Conservation (phyloP, 1,284 basidiomycete species). For the Tranzscheliella williamsii region DNA sequence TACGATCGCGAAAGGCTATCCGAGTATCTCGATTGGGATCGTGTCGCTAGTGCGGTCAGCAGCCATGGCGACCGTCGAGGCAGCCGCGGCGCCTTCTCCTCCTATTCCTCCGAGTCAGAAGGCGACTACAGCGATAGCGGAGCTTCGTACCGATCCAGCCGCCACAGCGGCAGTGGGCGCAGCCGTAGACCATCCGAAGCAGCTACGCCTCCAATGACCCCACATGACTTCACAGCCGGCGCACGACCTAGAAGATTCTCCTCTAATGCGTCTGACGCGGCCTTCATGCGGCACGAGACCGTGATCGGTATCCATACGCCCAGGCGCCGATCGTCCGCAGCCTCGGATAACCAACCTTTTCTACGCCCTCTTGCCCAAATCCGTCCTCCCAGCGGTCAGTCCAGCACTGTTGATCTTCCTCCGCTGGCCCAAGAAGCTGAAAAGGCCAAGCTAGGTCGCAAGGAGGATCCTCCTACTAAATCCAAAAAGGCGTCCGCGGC, state of each 20-base stretch:
- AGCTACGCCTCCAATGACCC: slow-evolving; percentile 25
- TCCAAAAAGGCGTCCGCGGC: slow-evolving; percentile 12
- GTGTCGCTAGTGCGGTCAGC: slow-evolving; percentile 38
- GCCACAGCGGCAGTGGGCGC: slow-evolving; percentile 21
- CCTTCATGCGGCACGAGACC: slow-evolving; percentile 49
- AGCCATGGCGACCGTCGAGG: slow-evolving; percentile 15
- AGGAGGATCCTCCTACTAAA: slow-evolving; percentile 7
- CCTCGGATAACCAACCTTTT: slow-evolving; percentile 13
- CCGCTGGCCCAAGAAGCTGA: neutral
- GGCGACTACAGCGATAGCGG: slow-evolving; percentile 32
- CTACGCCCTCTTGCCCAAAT: slow-evolving; percentile 45
- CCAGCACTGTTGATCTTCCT: slow-evolving; percentile 8
- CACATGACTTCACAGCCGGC: slow-evolving; percentile 5
- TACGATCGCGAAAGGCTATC: slow-evolving; percentile 42
- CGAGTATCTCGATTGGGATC: slow-evolving; percentile 25
- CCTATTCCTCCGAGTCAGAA: slow-evolving; percentile 25
- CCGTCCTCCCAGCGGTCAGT: slow-evolving; percentile 12
- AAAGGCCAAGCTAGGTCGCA: neutral
- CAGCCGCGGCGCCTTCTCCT: slow-evolving; percentile 26
- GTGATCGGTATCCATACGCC: slow-evolving; percentile 55
- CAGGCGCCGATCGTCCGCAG: slow-evolving; percentile 28
- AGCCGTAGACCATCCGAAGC: slow-evolving; percentile 20
- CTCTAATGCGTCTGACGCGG: slow-evolving; percentile 46
- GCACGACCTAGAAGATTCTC: slow-evolving; percentile 38
- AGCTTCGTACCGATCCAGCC: slow-evolving; percentile 22